Percentiles rank a stretch among this genome's conserved stretches.
These are phyloP conservation scores for Pleoardoris graminearum DNA, from an alignment of 2,329 filamentous ascomycete genomes.

Conservation along the genomic window DNA sequence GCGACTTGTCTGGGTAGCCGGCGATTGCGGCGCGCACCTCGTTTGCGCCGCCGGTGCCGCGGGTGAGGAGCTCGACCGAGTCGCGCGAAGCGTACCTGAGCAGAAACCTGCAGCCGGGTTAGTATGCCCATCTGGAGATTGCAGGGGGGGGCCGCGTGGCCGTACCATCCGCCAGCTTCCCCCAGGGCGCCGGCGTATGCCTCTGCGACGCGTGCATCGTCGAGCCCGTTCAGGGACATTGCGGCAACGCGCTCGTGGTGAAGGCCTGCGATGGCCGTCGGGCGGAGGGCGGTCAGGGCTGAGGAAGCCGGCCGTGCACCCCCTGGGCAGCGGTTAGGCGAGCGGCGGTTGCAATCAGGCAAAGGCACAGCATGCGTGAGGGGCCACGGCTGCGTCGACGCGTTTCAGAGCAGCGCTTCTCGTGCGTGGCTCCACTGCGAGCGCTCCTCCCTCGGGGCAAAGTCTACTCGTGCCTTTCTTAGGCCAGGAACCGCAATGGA, in stretches of 20 bases:
- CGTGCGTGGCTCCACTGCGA: no score
- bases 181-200: slow-evolving; percentile 77
- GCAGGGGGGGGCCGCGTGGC: slow-evolving; percentile 22
- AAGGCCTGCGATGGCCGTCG: slow-evolving; percentile 12
- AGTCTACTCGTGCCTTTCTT: no score
- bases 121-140: slow-evolving; percentile 23
- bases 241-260: slow-evolving; percentile 15
- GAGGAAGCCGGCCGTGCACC: no score
- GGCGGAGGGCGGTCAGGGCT: slow-evolving; percentile 3
- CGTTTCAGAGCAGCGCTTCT: no score
- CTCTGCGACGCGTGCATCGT: slow-evolving; percentile 77
- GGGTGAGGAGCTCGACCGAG: slow-evolving; percentile 76
- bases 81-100: slow-evolving; percentile 90
- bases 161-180: slow-evolving; percentile 94
- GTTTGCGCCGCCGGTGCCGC: slow-evolving; percentile 78
- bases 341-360: no score
- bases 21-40: slow-evolving; percentile 81
- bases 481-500: no score
- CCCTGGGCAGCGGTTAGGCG: no score
- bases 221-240: slow-evolving; percentile 97
- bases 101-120: slow-evolving; percentile 71
- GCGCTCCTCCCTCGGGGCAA: no score
- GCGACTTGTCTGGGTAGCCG: slow-evolving; percentile 79
- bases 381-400: no score
- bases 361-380: no score